Evolutionary conservation across 1,284 basidiomycete species (phyloP), one percentile per base, ranked within the genome.

Genomic region (Fomitiporia mediterranea): DNA sequence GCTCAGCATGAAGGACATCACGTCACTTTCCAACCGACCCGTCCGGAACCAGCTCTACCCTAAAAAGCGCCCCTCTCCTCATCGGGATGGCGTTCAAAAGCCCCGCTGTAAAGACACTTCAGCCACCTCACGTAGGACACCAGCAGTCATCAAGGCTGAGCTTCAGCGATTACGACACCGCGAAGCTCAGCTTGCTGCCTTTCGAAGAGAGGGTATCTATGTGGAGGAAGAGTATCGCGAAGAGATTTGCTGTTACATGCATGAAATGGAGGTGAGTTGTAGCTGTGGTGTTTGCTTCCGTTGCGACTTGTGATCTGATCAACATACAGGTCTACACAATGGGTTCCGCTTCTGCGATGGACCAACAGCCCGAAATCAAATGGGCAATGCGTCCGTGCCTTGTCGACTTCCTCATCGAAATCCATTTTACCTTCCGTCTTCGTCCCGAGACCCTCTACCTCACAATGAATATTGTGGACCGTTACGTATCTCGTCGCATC

Each of bases 351-450:
- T 84, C 94, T 62, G 91, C 94, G 51, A 99, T 99, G 91, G 96
- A 98, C 70, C 91, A 95, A 72, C 97, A 99, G 70, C 96, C 97
- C 23, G 96, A 98, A 73, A 91, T 98, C 65, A 81, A 85, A 66
- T 95, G 93, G 92, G 86, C 91, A 73, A 99, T 99, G 97, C 91
- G 97, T n/a, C 93, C 94, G 25, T 97, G 92, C 76, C 84, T 99
- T 42, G 94, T 99, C 67, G 97, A 99, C 72, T 99, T 99, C 72
- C 83, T 99, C 65, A 90, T 99, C 69, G 97, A 99, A 73, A 92
- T 99, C 63, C 97, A 99, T 74, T 94, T 96, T 68, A 92, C 91
- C 61, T 95, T 98, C 77, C 84, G 94, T 43, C 84, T 99, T 40
- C 92, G 96, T 35, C 94, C 97, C 8, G 97, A 99, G 75, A 99